phyloP scores from a whole-genome alignment of 768 basidiomycete genomes.

The Trametes cinnabarina region DNA sequence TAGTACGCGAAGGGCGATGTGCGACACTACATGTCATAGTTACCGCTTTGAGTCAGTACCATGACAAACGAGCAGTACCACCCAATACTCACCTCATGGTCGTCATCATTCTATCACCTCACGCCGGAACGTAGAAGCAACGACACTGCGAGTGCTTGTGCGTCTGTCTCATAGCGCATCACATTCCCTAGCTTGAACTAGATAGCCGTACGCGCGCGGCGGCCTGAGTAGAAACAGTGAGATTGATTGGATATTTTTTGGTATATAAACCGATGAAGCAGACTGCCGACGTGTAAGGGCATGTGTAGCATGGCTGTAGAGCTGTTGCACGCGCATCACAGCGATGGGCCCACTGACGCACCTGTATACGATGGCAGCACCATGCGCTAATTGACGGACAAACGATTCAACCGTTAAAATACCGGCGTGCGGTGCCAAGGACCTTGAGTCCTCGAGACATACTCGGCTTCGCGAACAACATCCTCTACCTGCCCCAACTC shows the following conservation, averaged over 20 bases:
- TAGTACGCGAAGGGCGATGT: background rate
- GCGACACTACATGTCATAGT: background rate
- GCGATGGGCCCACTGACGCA: no score
- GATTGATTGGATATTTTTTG: no score
- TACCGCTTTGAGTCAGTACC: background rate
- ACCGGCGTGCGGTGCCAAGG: conserved; percentile 16
- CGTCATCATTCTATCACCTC: background rate
- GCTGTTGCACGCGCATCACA: no score
- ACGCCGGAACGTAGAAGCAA: background rate
- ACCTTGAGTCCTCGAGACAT: conserved; percentile 20
- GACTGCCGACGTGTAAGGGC: no score
- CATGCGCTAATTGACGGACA: no score
- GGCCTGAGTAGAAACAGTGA: no score
- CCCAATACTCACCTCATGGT: background rate
- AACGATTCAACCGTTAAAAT: background rate
- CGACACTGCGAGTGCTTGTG: background rate
- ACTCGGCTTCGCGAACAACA: conserved; percentile 25
- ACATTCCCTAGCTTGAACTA: no score
- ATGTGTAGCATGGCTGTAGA: no score
- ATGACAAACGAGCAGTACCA: background rate
- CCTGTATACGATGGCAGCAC: no score
- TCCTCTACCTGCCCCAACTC: conserved; percentile 24
- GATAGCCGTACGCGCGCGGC: no score
- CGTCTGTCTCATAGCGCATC: background rate
- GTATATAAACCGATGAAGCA: no score